Percentiles rank a stretch among this genome's conserved stretches.
Conservation (phyloP, 2,329 filamentous ascomycete species). For the Tolypocladium inflatum region DNA sequence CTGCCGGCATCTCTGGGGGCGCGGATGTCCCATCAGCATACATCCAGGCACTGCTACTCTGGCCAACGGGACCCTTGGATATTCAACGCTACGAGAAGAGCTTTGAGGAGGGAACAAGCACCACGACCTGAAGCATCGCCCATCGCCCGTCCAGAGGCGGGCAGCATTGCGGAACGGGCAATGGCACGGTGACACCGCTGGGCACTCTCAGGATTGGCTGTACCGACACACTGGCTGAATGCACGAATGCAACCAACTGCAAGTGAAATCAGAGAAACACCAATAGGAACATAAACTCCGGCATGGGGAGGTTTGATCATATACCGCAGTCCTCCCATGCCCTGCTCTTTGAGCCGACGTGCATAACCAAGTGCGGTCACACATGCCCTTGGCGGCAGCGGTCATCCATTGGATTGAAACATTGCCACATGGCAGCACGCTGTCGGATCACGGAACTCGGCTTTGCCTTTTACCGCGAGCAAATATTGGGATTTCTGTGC, state of each 20-base stretch:
- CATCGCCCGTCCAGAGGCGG: not conserved
- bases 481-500: not conserved
- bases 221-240: not conserved
- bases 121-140: no score
- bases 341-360: not conserved
- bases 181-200: not conserved
- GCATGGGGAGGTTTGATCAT: not conserved
- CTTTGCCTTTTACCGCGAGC: not conserved
- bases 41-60: slow-evolving; percentile 70
- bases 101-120: slow-evolving; percentile 25
- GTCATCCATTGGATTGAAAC: slow-evolving; percentile 13
- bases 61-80: slow-evolving; percentile 65
- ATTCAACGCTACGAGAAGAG: slow-evolving; percentile 61
- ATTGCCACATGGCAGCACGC: slow-evolving; percentile 37
- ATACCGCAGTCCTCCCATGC: not conserved
- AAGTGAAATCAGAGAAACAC: not conserved
- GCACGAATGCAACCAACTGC: not conserved
- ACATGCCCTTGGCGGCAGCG: not conserved
- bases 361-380: slow-evolving; percentile 5
- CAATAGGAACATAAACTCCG: not conserved
- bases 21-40: slow-evolving; percentile 17
- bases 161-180: not conserved
- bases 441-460: slow-evolving; percentile 27
- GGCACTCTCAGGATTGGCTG: not conserved
- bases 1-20: slow-evolving; percentile 3